Evolutionary conservation across 2,329 filamentous ascomycete species (phyloP), one percentile per base, ranked within the genome.

Genomic region (Curvularia verruculosa): DNA sequence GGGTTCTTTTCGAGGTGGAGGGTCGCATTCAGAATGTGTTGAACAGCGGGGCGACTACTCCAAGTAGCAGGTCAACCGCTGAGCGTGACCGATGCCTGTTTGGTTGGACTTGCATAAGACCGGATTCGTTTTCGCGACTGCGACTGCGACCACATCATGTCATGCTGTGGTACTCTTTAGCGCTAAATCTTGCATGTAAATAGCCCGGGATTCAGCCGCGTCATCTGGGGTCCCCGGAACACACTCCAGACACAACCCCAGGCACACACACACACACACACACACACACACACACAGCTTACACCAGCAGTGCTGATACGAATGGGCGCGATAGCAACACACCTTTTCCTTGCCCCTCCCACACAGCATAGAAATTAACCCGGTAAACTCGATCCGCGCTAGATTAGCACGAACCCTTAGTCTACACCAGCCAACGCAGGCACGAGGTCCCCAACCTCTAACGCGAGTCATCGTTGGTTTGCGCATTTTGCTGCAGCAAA

Each of bases 181-280:
- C 44, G 59, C 19, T 8, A 51, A 39, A 61, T 54, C 60, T 63
- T 54, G 63, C 63, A 61, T 61, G 48, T 28, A 48, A 52, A 55
- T 61, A 58, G 51, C 58, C 62, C 60, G 54, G 57, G 51, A 45
- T 63, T 31, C 49, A 53, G 39, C 19, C 46, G 39, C 41, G 23
- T 45, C 47, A 45, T 44, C 23, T 48, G 52, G 52, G 41, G 43
- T 44, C 39, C 52, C 52, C 46, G 31, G 51, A 21, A 48, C 31
- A 24, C 18, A 24, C 36, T 47, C 54, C 41, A 52, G 28, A 47
- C 29, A 45, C n/a, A 15, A 49, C 45, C 12, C 28, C 28, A 49
- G 52, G 52, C 44, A 50, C 46, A 29, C 36, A 29, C 46, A 28
- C 34, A n/a, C 34, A 37, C 39, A 45, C 36, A 37, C 47, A n/a